Evolutionary conservation across 1,284 basidiomycete species (phyloP).

Genomic region (Ceratobasidium sp.): DNA sequence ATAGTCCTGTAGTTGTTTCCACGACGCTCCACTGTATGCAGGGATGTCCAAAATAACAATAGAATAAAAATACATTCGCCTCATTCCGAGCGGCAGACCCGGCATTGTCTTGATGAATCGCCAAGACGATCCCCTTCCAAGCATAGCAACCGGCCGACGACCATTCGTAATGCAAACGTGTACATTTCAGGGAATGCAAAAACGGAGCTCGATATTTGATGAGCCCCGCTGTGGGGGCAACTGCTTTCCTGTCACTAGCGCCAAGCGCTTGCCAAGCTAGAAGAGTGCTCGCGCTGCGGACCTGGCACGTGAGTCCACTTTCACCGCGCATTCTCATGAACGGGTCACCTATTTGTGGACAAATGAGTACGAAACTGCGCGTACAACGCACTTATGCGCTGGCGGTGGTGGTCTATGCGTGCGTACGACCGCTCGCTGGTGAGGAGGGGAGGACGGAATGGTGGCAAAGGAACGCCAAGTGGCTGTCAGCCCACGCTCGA

Average conservation of each 20-base stretch:
- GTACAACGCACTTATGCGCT: slow-evolving; percentile 18
- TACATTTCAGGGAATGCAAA: slow-evolving; percentile 2
- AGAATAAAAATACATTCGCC: not conserved
- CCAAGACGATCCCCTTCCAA: not conserved
- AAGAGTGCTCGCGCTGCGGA: not conserved
- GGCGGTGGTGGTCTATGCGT: not conserved
- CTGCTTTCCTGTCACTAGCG: slow-evolving; percentile 1
- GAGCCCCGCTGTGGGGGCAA: not conserved
- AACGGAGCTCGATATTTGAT: not conserved
- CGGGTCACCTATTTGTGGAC: no score
- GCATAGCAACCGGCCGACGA: not conserved
- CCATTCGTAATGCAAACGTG: not conserved
- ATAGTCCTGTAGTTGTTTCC: no score
- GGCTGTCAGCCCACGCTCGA: slow-evolving; percentile 15
- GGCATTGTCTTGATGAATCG: not conserved
- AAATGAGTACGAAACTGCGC: slow-evolving; percentile 6
- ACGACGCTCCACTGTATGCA: no score
- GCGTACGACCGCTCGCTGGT: not conserved
- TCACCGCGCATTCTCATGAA: slow-evolving; percentile 4
- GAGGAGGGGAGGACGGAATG: not conserved
- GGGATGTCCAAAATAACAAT: no score
- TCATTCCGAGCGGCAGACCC: not conserved
- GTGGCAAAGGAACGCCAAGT: slow-evolving; percentile 15
- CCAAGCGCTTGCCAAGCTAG: slow-evolving; percentile 13
- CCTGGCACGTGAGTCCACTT: slow-evolving; percentile 4